phyloP scores from a whole-genome alignment of 352 stramenopile genomes.

The Hyaloperonospora arabidopsidis region DNA sequence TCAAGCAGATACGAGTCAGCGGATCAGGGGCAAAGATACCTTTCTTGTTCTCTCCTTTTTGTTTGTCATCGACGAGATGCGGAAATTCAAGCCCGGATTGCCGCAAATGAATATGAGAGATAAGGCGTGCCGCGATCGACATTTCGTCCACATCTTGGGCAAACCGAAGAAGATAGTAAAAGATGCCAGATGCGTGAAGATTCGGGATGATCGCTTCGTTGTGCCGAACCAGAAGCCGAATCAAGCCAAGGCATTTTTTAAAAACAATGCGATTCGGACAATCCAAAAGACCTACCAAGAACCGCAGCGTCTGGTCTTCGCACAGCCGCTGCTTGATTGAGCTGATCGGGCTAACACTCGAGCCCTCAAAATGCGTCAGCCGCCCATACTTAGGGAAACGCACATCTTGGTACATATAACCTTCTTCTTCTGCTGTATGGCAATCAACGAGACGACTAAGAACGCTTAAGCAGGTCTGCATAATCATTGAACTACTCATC shows the following conservation, averaged over 20 bases:
- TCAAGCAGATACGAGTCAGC: constrained; percentile 74
- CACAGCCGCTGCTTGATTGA: constrained; percentile 67
- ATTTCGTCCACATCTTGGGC: constrained; percentile 78
- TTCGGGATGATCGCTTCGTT: constrained; percentile 80
- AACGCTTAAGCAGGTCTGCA: constrained; percentile 81
- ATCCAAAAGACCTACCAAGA: constrained; percentile 72
- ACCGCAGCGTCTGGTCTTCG: constrained; percentile 68
- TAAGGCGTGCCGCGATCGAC: constrained; percentile 64
- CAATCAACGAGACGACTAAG: constrained; percentile 78
- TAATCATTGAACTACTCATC: constrained; percentile 83
- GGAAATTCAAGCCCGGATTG: constrained; percentile 59
- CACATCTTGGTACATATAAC: constrained; percentile 66
- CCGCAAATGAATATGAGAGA: constrained; percentile 76
- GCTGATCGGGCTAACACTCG: constrained; percentile 66
- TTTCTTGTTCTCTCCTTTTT: constrained; percentile 76
- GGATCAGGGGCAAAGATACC: constrained; percentile 72
- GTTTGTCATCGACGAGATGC: constrained; percentile 59
- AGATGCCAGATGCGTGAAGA: constrained; percentile 75
- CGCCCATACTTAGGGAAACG: constrained; percentile 73
- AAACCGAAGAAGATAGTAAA: constrained; percentile 83
- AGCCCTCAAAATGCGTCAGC: constrained; percentile 77
- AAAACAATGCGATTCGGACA: constrained; percentile 81
- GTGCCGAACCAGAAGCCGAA: constrained; percentile 74
- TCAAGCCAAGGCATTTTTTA: constrained; percentile 74
- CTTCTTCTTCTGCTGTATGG: constrained; percentile 76